Percentiles rank a stretch among this genome's conserved stretches.
Conservation (phyloP, 805 yeast species). For the Candida chilensis region DNA sequence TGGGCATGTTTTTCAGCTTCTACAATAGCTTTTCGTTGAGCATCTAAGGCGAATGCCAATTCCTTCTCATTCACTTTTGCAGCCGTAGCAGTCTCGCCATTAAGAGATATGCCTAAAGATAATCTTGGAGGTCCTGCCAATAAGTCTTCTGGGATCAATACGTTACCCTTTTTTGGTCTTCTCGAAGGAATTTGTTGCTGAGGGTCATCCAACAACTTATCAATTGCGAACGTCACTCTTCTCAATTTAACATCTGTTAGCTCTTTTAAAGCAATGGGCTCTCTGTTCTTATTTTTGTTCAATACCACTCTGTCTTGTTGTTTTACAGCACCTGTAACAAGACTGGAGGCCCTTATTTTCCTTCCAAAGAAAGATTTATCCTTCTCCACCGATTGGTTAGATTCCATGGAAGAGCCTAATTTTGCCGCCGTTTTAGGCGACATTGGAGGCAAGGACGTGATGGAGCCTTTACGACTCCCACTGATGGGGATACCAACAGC, state of each 20-base stretch:
- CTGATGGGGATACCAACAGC: too few species aligned
- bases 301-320: slow-evolving; percentile 19
- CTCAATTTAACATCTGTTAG: slow-evolving; percentile 24
- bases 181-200: slow-evolving; percentile 93
- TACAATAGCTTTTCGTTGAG: slow-evolving; percentile 40
- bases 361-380: too few species aligned
- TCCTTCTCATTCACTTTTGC: slow-evolving; percentile 34
- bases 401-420: too few species aligned
- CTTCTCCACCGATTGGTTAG: too few species aligned
- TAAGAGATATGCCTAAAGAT: slow-evolving; percentile 58
- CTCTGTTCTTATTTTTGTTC: slow-evolving; percentile 34
- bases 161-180: slow-evolving; percentile 74
- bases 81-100: slow-evolving; percentile 14
- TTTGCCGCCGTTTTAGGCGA: too few species aligned
- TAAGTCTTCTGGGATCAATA: slow-evolving; percentile 60
- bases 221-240: slow-evolving; percentile 72
- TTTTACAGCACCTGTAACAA: too few species aligned
- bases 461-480: too few species aligned
- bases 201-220: slow-evolving; percentile 69
- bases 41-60: slow-evolving; percentile 47
- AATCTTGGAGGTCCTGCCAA: slow-evolving; percentile 53
- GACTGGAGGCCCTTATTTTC: too few species aligned
- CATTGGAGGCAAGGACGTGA: too few species aligned
- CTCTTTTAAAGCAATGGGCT: slow-evolving; percentile 19
- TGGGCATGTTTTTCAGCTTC: slow-evolving; percentile 68